Percentiles rank a stretch among this genome's conserved stretches.
Evolutionary conservation across 2,329 filamentous ascomycete genomes (phyloP).

Genomic region (Zarea fungicola): DNA sequence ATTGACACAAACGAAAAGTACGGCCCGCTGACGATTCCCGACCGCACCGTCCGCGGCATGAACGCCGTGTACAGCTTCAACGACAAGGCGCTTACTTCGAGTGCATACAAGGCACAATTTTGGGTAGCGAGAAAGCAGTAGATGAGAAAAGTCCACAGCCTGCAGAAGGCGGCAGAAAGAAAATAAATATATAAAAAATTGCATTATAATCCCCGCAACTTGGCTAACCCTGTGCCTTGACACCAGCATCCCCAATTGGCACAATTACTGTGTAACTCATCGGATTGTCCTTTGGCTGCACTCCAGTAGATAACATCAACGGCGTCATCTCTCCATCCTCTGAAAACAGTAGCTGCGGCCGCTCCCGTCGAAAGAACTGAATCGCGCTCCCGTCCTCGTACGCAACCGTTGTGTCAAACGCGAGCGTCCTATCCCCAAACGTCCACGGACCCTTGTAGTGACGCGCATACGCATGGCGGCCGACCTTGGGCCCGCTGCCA

Average conservation of each 20-base stretch:
- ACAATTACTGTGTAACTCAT: slow-evolving; percentile 22
- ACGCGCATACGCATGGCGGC: slow-evolving; percentile 25
- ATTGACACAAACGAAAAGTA: slow-evolving; percentile 35
- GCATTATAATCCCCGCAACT: slow-evolving; percentile 8
- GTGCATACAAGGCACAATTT: slow-evolving; percentile 50
- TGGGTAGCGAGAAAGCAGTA: slow-evolving; percentile 40
- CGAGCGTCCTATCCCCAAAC: slow-evolving; percentile 21
- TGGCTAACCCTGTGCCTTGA: slow-evolving; percentile 13
- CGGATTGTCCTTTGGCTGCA: slow-evolving; percentile 33
- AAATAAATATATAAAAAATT: background rate
- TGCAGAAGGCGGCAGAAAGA: too few species aligned
- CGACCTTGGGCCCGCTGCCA: slow-evolving; percentile 23
- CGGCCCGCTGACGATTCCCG: slow-evolving; percentile 38
- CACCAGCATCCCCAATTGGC: slow-evolving; percentile 20
- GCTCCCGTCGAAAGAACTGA: slow-evolving; percentile 38
- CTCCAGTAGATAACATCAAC: slow-evolving; percentile 41
- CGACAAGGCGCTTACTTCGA: slow-evolving; percentile 42
- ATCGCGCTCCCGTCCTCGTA: slow-evolving; percentile 34
- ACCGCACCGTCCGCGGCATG: slow-evolving; percentile 36
- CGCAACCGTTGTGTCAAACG: slow-evolving; percentile 25
- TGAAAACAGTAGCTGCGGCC: slow-evolving; percentile 45
- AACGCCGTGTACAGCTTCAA: slow-evolving; percentile 50
- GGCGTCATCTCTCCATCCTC: slow-evolving; percentile 40
- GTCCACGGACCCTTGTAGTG: slow-evolving; percentile 25
- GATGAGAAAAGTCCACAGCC: background rate